Percentiles rank a stretch among this genome's conserved stretches.
These are phyloP conservation scores for Saccharum spontaneum DNA, from an alignment of 176 grass and related monocot genomes.

Conservation along the genomic window DNA sequence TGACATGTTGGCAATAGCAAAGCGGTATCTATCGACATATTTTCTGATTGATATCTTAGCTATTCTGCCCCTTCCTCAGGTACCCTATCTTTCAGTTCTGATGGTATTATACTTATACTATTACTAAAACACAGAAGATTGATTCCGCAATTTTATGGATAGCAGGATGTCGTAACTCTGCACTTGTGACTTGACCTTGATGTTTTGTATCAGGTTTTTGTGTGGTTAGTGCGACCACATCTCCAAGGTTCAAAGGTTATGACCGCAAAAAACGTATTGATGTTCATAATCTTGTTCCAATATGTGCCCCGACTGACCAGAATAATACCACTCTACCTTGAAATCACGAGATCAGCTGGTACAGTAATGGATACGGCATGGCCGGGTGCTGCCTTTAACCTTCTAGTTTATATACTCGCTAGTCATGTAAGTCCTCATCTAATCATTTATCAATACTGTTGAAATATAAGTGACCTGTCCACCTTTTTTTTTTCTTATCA, in stretches of 20 bases:
- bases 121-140: too few species aligned
- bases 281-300: slow-evolving; percentile 70
- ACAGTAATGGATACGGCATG: slow-evolving; percentile 92
- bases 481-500: too few species aligned
- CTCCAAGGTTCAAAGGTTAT: slow-evolving; percentile 51
- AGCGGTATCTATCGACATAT: slow-evolving; percentile 65
- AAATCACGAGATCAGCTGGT: slow-evolving; percentile 89
- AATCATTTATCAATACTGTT: neutral
- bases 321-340: slow-evolving; percentile 89
- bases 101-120: too few species aligned
- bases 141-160: too few species aligned
- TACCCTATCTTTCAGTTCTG: neutral
- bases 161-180: too few species aligned
- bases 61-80: slow-evolving; percentile 60
- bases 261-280: slow-evolving; percentile 67
- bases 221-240: slow-evolving; percentile 62
- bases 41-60: slow-evolving; percentile 81
- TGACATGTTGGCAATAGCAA: slow-evolving; percentile 68
- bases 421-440: slow-evolving; percentile 77
- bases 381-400: slow-evolving; percentile 91
- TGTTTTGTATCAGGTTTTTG: slow-evolving; percentile 49
- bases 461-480: too few species aligned
- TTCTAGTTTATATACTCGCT: slow-evolving; percentile 95
- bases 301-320: slow-evolving; percentile 80
- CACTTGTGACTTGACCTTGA: too few species aligned